Conservation (phyloP, 2,329 filamentous ascomycete species). For the Epichloe scottii region DNA sequence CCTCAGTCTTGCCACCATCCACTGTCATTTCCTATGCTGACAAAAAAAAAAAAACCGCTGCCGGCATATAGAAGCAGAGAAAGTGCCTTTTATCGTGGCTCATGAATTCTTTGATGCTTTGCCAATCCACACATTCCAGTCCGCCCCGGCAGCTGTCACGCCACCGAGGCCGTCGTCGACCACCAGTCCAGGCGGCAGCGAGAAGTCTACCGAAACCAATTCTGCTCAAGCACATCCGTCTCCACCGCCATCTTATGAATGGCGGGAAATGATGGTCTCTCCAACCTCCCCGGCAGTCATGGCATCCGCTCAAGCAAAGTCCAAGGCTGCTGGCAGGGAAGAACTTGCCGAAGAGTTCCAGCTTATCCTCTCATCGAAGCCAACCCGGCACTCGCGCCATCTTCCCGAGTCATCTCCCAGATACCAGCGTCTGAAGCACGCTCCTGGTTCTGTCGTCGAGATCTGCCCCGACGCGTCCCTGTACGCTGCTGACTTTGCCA, state of each 20-base stretch:
- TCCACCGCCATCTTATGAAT: slow-evolving; percentile 37
- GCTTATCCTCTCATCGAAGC: slow-evolving; percentile 59
- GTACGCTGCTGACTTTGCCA: slow-evolving; percentile 70
- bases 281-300: slow-evolving; percentile 45
- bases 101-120: slow-evolving; percentile 99
- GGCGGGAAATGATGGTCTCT: slow-evolving; percentile 73
- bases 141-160: slow-evolving; percentile 33
- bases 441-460: slow-evolving; percentile 64
- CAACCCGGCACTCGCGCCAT: slow-evolving; percentile 74
- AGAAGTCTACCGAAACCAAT: neutral
- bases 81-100: slow-evolving; percentile 84
- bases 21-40: neutral
- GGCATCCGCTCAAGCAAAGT: slow-evolving; percentile 40
- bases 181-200: neutral
- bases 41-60: neutral
- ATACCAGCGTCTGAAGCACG: slow-evolving; percentile 61
- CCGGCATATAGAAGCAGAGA: slow-evolving; percentile 40
- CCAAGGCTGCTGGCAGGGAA: slow-evolving; percentile 31
- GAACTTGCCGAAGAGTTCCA: slow-evolving; percentile 68
- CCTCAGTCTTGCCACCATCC: neutral
- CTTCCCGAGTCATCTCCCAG: slow-evolving; percentile 72
- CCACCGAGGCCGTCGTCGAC: slow-evolving; percentile 14
- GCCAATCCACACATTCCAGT: slow-evolving; percentile 90
- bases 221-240: neutral
- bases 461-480: slow-evolving; percentile 78